Evolutionary conservation across 257 asterid genomes (phyloP).

Genomic region (Paraleonurus japonicus): DNA sequence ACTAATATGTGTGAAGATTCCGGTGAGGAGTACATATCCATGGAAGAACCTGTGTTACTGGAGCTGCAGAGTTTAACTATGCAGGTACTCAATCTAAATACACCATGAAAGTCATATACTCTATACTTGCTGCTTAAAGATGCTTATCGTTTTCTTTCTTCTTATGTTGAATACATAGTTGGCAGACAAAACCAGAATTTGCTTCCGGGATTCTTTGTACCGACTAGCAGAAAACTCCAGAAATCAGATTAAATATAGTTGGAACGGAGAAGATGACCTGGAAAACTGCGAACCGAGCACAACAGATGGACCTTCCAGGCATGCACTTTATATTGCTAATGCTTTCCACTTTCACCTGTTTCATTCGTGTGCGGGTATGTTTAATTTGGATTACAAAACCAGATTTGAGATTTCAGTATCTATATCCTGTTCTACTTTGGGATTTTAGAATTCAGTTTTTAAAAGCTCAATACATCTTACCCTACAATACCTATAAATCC

Average conservation of each 20-base stretch:
- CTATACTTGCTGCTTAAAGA: background rate
- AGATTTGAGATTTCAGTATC: no score
- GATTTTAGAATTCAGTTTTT: no score
- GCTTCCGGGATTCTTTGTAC: slow-evolving; percentile 55
- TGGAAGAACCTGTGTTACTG: slow-evolving; percentile 35
- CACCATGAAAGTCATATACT: background rate
- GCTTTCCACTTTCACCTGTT: background rate
- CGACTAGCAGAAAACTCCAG: slow-evolving; percentile 58
- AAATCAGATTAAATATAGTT: slow-evolving; percentile 20
- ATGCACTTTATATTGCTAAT: slow-evolving; percentile 1
- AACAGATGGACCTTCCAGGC: slow-evolving; percentile 30
- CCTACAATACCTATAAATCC: no score
- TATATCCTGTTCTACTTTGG: no score
- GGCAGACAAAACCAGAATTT: slow-evolving; percentile 41
- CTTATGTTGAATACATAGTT: slow-evolving; percentile 30
- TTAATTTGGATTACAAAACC: no score
- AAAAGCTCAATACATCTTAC: no score
- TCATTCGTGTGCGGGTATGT: no score
- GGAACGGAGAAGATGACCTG: slow-evolving; percentile 17
- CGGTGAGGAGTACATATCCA: slow-evolving; percentile 22
- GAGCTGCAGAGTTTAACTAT: slow-evolving; percentile 40
- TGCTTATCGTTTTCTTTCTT: background rate
- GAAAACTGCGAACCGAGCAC: slow-evolving; percentile 7
- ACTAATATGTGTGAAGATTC: slow-evolving; percentile 10
- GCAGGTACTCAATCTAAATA: slow-evolving; percentile 35